Percentiles rank a stretch among this genome's conserved stretches.
Evolutionary conservation across 148 eudicot genomes (phyloP).

Genomic region (Arctostaphylos glauca): DNA sequence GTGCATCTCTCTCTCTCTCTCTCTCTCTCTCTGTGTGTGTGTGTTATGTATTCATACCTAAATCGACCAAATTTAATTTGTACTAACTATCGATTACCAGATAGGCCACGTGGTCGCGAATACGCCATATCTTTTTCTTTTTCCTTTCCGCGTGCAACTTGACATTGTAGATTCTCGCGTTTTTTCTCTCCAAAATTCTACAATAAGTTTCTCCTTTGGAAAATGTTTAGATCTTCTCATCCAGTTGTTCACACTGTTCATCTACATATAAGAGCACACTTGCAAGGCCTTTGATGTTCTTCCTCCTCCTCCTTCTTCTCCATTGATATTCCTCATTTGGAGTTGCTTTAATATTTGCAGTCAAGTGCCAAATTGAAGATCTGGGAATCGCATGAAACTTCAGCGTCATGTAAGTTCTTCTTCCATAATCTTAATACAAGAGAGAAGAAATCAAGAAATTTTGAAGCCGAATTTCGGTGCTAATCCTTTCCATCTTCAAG

Average conservation of each 20-base stretch:
- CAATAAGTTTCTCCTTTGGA: conserved; percentile 7
- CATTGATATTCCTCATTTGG: not conserved
- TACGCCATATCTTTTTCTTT: conserved; percentile 30
- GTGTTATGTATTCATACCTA: not conserved
- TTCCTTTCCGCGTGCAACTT: conserved; percentile 22
- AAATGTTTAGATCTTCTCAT: not conserved
- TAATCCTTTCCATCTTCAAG: not conserved
- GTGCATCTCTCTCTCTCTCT: conserved; percentile 1
- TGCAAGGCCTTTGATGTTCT: conserved; percentile 10
- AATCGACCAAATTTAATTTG: not conserved
- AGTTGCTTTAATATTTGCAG: not conserved
- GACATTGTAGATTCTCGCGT: conserved; percentile 29
- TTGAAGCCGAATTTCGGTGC: not conserved
- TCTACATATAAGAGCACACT: conserved; percentile 7
- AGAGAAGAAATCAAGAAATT: not conserved
- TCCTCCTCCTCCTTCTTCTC: not conserved
- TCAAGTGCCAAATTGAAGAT: not conserved
- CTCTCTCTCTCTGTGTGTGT: not conserved
- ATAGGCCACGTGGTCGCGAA: conserved; percentile 21
- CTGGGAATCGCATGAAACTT: conserved; percentile 6
- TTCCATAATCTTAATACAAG: not conserved
- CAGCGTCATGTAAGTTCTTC: conserved; percentile 15
- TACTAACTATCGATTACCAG: not conserved
- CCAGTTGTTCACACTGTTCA: conserved; percentile 6
- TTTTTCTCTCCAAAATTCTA: not conserved